Evolutionary conservation across 1,284 basidiomycete genomes (phyloP), one percentile per base, ranked within the genome.

Genomic region (Austroboletus olivaceoglutinosus): DNA sequence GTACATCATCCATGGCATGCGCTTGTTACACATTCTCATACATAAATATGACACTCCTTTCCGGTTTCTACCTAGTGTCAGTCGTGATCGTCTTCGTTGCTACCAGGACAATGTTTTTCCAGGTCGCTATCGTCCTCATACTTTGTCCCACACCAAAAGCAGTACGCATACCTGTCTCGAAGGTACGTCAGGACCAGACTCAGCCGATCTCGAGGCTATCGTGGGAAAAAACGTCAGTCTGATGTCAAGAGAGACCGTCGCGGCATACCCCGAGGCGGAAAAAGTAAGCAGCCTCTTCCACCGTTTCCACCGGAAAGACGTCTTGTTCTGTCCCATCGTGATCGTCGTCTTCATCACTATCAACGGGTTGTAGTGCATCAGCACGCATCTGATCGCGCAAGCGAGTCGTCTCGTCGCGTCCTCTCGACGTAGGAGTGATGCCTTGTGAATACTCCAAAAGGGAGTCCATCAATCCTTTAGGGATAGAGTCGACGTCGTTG

Each of bases 101-200:
- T 65, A 3, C 91, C 91, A 4, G 91, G 91, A 68, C 91, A 93
- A 48, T 84, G 75, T 37, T 63, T 67, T 48, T 71, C 71, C 72
- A 93, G 71, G 48, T 91, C 86, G 23, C 80, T 77, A 12, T 69
- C 65, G 55, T 76, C 73, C 18, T 79, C 74, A 64, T 92, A 93
- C 59, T 82, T 77, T 7, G 84, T 80, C 10, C 91, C 91, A 64
- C 91, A 93, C 88, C 89, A 93, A 67, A 92, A 91, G 64, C 91
- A 93, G 66, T 93, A 93, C 16, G 73, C 67, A 64, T 88, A 81
- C 55, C 75, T 77, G 39, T 78, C 73, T 30, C 91, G 85, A 36
- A 93, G 76, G 67, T 93, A 91, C 9, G 78, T 70, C 27, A 92
- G 71, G 15, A 91, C 83, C 46, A 85, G 70, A 30, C 74, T 70